phyloP scores from a whole-genome alignment of 2,329 filamentous ascomycete species.

The Monilinia aucupariae region DNA sequence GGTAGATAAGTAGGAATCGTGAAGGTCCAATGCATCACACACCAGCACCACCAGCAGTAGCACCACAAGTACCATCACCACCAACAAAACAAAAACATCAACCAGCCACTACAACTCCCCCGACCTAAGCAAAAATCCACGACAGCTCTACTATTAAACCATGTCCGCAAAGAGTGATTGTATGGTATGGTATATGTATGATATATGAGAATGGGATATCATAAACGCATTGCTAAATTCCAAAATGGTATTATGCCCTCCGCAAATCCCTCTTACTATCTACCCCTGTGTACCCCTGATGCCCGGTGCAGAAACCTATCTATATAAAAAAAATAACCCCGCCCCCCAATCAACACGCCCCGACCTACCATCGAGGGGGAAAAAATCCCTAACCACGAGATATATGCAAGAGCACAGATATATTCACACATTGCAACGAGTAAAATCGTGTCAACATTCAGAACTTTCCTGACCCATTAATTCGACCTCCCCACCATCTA shows the following conservation, averaged over 20 bases:
- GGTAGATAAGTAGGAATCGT: too few relatives aligned
- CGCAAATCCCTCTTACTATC: not conserved
- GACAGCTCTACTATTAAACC: not conserved
- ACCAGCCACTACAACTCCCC: too few relatives aligned
- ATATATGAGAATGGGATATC: not conserved
- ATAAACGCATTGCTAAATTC: not conserved
- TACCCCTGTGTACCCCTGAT: not conserved
- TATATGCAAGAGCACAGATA: not conserved
- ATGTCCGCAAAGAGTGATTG: not conserved
- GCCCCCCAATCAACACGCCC: not conserved
- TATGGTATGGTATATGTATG: too few relatives aligned
- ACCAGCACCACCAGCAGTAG: too few relatives aligned
- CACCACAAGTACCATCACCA: too few relatives aligned
- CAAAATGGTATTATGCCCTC: not conserved
- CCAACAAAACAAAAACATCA: too few relatives aligned
- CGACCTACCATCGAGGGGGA: not conserved
- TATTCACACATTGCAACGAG: not conserved
- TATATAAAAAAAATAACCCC: too few relatives aligned
- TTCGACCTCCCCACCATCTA: constrained; percentile 59
- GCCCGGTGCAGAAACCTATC: not conserved
- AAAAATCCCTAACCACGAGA: not conserved
- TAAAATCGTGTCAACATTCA: constrained; percentile 5
- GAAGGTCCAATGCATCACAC: too few relatives aligned
- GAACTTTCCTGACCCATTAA: constrained; percentile 58
- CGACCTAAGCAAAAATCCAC: too few relatives aligned